A percentile compares a stretch with the other conserved stretches of the same genome.
Evolutionary conservation across 2,329 filamentous ascomycete genomes (phyloP).

Genomic region (Paecilomyces sp.): DNA sequence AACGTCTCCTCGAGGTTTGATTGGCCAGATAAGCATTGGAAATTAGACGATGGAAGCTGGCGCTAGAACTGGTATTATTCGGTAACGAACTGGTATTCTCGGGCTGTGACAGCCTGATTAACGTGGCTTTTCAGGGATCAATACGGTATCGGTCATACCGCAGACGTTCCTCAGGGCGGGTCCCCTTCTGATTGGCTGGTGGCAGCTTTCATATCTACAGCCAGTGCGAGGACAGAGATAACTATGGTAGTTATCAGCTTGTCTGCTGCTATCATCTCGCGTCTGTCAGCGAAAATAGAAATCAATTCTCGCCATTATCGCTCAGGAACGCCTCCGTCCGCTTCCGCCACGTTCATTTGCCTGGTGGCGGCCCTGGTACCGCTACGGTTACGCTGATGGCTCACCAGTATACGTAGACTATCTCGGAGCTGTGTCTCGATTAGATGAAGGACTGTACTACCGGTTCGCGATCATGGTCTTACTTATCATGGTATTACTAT

Average conservation of each 20-base stretch:
- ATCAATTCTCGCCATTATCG: neutral
- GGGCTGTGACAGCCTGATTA: too few species aligned
- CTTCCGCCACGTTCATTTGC: neutral
- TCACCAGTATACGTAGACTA: neutral
- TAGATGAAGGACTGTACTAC: neutral
- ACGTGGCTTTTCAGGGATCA: too few species aligned
- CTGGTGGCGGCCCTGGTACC: neutral
- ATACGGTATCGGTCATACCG: neutral
- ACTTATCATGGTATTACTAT: neutral
- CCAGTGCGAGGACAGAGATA: conserved; percentile 11
- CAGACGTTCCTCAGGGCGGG: neutral
- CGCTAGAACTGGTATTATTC: neutral
- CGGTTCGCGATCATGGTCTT: neutral
- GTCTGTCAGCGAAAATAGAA: conserved; percentile 9
- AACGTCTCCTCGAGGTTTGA: neutral
- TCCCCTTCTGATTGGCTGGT: conserved; percentile 16
- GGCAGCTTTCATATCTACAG: conserved; percentile 19
- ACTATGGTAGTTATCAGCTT: neutral
- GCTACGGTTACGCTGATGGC: neutral
- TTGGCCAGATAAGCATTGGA: neutral
- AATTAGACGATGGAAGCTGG: neutral
- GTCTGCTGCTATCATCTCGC: conserved; percentile 10
- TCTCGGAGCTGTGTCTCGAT: neutral
- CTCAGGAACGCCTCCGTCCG: neutral
- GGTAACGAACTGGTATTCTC: too few species aligned